phyloP scores from a whole-genome alignment of 306 rosid species.

The Vigna reflexopilosa region DNA sequence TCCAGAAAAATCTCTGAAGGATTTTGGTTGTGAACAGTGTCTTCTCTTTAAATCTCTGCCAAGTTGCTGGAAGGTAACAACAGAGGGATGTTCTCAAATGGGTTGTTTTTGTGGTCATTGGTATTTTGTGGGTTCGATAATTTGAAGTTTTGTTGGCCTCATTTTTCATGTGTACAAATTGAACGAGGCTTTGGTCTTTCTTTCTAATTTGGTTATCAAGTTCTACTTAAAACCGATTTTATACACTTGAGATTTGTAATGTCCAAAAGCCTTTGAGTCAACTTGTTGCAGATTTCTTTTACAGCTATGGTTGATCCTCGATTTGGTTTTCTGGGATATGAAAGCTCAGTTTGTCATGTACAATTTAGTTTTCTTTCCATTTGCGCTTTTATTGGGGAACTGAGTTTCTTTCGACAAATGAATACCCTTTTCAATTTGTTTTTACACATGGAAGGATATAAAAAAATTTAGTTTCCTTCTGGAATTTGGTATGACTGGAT shows the following conservation, averaged over 20 bases:
- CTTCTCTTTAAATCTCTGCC: slow-evolving; percentile 25
- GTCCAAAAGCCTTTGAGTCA: slow-evolving; percentile 27
- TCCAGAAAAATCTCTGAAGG: slow-evolving; percentile 42
- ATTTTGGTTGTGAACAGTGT: slow-evolving; percentile 8
- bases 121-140: slow-evolving; percentile 11
- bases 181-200: slow-evolving; percentile 32
- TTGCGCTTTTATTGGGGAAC: slow-evolving; percentile 2
- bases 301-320: slow-evolving; percentile 23
- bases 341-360: slow-evolving; percentile 27
- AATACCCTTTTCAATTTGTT: slow-evolving; percentile 1
- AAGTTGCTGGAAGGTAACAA: slow-evolving; percentile 35
- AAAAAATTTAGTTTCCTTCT: slow-evolving; percentile 13
- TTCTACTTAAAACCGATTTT: background rate
- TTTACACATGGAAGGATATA: background rate
- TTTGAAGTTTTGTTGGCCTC: slow-evolving; percentile 30
- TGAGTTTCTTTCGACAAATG: slow-evolving; percentile 21
- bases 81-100: slow-evolving; percentile 28
- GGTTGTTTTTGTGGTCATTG: slow-evolving; percentile 16
- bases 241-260: slow-evolving; percentile 24
- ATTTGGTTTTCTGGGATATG: slow-evolving; percentile 38
- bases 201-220: slow-evolving; percentile 36
- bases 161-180: slow-evolving; percentile 20
- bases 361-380: slow-evolving; percentile 38
- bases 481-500: slow-evolving; percentile 11
- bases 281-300: slow-evolving; percentile 32